These are phyloP conservation scores for Pythium insidiosum DNA, from an alignment of 352 stramenopile species.

Conservation along the genomic window DNA sequence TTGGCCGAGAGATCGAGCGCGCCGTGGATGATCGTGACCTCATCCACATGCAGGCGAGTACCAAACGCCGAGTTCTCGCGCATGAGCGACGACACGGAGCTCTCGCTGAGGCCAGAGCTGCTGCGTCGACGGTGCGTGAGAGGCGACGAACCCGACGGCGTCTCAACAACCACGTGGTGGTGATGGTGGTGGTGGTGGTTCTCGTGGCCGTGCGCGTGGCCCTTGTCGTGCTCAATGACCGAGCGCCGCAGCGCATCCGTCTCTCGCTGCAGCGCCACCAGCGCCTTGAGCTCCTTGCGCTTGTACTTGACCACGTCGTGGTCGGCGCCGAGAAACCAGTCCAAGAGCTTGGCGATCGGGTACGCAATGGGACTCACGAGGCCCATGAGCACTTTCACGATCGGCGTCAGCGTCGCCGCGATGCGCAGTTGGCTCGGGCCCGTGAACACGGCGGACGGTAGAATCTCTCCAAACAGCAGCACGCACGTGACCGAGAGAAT, in stretches of 20 bases:
- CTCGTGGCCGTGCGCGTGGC: too few species aligned
- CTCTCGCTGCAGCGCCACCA: slow-evolving; percentile 75
- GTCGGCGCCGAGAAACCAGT: slow-evolving; percentile 79
- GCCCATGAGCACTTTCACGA: slow-evolving; percentile 86
- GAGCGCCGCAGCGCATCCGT: slow-evolving; percentile 28
- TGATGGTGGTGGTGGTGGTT: too few species aligned
- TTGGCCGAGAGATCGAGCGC: slow-evolving; percentile 85
- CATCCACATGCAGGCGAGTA: slow-evolving; percentile 66
- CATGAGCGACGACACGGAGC: background rate
- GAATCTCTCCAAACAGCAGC: slow-evolving; percentile 95
- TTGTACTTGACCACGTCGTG: slow-evolving; percentile 81
- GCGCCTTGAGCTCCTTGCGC: slow-evolving; percentile 82
- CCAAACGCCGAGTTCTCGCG: slow-evolving; percentile 28
- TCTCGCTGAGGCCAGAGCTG: background rate
- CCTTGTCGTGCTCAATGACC: slow-evolving; percentile 11
- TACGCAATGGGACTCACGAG: slow-evolving; percentile 86
- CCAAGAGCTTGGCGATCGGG: slow-evolving; percentile 87
- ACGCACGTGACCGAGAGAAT: slow-evolving; percentile 95
- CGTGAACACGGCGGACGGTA: slow-evolving; percentile 94
- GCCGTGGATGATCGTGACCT: slow-evolving; percentile 91
- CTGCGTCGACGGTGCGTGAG: too few species aligned
- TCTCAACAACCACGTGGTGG: too few species aligned
- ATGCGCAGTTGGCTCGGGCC: slow-evolving; percentile 90
- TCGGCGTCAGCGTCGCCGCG: slow-evolving; percentile 63
- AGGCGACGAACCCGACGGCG: too few species aligned